Percentiles rank a stretch among this genome's conserved stretches.
Conservation (phyloP, 2,329 filamentous ascomycete species). For the Calonectria honghensis region DNA sequence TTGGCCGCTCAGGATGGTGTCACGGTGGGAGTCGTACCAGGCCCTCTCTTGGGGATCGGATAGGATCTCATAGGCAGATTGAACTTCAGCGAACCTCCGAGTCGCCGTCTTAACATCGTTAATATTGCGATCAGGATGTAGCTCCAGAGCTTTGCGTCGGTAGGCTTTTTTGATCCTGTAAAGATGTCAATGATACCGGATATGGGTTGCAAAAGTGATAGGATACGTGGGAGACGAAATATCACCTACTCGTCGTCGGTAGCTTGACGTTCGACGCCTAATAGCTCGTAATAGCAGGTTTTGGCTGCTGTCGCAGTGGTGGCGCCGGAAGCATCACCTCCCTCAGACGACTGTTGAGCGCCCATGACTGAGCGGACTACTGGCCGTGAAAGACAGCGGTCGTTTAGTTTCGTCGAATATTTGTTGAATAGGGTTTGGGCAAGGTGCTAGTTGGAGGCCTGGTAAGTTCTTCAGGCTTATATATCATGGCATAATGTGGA, state of each 20-base stretch:
- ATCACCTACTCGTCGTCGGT: constrained; percentile 84
- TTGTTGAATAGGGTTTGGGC: neutral
- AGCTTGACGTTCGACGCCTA: constrained; percentile 83
- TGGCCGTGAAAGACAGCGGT: neutral
- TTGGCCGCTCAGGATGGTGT: constrained; percentile 84
- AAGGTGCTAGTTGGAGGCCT: neutral
- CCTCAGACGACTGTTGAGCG: constrained; percentile 72
- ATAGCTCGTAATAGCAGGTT: constrained; percentile 90
- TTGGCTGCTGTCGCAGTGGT: constrained; percentile 68
- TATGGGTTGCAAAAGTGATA: constrained; percentile 30
- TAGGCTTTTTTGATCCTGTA: constrained; percentile 93
- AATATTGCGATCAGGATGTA: constrained; percentile 96
- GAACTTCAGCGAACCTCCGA: constrained; percentile 90
- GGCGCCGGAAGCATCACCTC: constrained; percentile 59
- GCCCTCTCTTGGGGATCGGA: constrained; percentile 96
- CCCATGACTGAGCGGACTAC: constrained; percentile 65
- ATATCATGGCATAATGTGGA: neutral
- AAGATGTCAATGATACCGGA: neutral
- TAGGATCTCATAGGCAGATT: constrained; percentile 95
- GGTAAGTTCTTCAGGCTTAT: neutral
- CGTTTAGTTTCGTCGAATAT: neutral
- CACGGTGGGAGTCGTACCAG: constrained; percentile 97
- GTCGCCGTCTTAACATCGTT: constrained; percentile 90
- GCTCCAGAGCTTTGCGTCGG: constrained; percentile 89
- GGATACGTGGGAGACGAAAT: constrained; percentile 12